A percentile compares a stretch with the other conserved stretches of the same genome.
Conservation (phyloP, 169 alveolate genomes). For the Eimeria sp. region DNA sequence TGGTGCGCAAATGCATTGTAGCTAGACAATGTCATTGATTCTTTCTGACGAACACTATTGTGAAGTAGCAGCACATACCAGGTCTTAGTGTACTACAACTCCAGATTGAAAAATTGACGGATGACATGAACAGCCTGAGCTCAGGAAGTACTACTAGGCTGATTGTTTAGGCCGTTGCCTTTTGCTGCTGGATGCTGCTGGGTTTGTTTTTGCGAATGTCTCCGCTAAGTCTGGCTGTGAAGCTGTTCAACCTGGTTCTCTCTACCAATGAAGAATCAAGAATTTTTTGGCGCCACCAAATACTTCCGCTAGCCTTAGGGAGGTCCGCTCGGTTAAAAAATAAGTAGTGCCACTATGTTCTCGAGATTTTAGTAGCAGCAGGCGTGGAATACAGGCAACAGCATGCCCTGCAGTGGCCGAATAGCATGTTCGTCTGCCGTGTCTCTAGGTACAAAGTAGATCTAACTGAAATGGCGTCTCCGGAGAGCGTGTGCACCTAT, state of each 20-base stretch:
- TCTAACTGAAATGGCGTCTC: conserved; percentile 47
- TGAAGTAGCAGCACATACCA: not conserved
- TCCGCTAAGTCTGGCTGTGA: conserved; percentile 58
- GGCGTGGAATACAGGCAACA: not conserved
- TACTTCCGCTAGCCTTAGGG: conserved; percentile 77
- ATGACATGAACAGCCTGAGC: not conserved
- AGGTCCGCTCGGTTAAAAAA: not conserved
- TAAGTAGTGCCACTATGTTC: not conserved
- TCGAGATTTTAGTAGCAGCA: not conserved
- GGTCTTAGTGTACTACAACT: not conserved
- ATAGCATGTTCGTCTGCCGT: not conserved
- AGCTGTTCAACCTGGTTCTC: conserved; percentile 77
- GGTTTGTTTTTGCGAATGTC: conserved; percentile 6
- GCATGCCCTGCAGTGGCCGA: not conserved
- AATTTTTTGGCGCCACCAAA: conserved; percentile 76
- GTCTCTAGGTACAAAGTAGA: conserved; percentile 72
- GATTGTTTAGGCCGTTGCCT: not conserved
- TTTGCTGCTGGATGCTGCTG: not conserved
- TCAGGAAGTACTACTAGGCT: not conserved
- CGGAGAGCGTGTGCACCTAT: conserved; percentile 61
- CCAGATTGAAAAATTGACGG: not conserved
- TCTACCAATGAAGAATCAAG: conserved; percentile 70
- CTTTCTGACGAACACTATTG: not conserved
- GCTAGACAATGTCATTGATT: not conserved
- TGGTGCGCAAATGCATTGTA: not conserved